Base-by-base conservation (phyloP, 2,329 filamentous ascomycete species). In the Monosporascus sp. region DNA sequence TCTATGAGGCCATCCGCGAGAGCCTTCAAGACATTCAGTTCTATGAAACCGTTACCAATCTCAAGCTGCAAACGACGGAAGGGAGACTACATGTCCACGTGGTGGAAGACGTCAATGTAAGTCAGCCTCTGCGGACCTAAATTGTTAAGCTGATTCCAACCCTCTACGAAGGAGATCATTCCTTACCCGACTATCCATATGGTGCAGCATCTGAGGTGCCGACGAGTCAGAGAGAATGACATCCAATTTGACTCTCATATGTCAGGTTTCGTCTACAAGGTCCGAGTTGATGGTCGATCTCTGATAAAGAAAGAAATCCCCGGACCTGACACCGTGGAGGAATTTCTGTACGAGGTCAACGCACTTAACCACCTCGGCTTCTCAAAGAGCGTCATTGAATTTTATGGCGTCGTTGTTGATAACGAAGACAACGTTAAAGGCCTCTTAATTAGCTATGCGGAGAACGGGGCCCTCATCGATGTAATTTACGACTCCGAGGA, bases 291-390 rank as follows among this genome's bases (percentile, higher is more conserved):
- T 53, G 84, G 82, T 9, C 74, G 79, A 53, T 75, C 83, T 2
- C 87, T 91, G 63, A 96, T 99, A 72, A 97, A 97, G 71, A 99
- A 99, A 69, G 94, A 99, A 66, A 97, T 99, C 17, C 94, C 94
- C 1, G 92, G 93, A 1, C 93, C 92, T 2, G 93, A 97, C 63
- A 94, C 90, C 0, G 87, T 97, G 20, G 93, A 97, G 57, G 94
- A 97, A 68, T 99, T 99, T 65, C 76, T 97, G 2, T 99, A 99
- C 69, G 94, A 99, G 72, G 89, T 97, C 68, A 97, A 97, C 68
- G 93, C 93, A 3, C 82, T 99, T n/a, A 86, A 88, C 68, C 83
- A 84, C 31, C 77, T 99, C 17, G 78, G 80, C 43, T 83, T 82
- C 52, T 89, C 90, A 1, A 76, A 78, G 6, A 87, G 87, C 62